Evolutionary conservation across 1,139 yeast species (phyloP).

Genomic region (Kazachstania sp.): DNA sequence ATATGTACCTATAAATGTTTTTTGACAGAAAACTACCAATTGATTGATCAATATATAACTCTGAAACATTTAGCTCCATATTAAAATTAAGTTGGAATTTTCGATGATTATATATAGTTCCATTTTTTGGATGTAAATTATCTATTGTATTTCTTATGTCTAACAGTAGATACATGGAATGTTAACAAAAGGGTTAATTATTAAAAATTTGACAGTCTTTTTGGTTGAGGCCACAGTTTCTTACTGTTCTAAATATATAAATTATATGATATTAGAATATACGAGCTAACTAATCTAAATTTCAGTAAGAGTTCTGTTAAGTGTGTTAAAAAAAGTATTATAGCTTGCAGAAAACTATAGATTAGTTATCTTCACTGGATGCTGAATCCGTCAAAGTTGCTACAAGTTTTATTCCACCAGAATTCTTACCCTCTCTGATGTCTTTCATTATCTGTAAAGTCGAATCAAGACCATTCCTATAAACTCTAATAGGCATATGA

Average conservation of each 20-base stretch:
- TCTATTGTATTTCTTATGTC: neutral
- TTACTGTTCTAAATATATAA: no score
- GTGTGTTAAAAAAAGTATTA: no score
- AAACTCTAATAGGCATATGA: conserved; percentile 24
- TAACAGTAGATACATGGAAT: neutral
- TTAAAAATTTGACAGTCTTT: no score
- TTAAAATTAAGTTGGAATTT: no score
- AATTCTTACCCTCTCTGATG: conserved; percentile 23
- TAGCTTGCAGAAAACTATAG: no score
- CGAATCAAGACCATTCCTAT: conserved; percentile 20
- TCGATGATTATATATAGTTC: neutral
- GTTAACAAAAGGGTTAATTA: no score
- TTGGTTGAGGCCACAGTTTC: no score
- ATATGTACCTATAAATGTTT: neutral
- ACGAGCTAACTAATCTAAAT: no score
- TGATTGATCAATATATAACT: neutral
- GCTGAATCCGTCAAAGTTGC: conserved; percentile 9
- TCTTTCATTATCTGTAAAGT: conserved; percentile 20
- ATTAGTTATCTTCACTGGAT: neutral
- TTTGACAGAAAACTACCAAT: neutral
- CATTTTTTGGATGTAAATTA: neutral
- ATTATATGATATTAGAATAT: no score
- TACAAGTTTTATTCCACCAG: conserved; percentile 25
- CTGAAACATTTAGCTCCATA: neutral
- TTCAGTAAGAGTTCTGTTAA: no score